Base-by-base conservation (phyloP, 1,139 yeast genomes). In the Geotrichum candidum region DNA sequence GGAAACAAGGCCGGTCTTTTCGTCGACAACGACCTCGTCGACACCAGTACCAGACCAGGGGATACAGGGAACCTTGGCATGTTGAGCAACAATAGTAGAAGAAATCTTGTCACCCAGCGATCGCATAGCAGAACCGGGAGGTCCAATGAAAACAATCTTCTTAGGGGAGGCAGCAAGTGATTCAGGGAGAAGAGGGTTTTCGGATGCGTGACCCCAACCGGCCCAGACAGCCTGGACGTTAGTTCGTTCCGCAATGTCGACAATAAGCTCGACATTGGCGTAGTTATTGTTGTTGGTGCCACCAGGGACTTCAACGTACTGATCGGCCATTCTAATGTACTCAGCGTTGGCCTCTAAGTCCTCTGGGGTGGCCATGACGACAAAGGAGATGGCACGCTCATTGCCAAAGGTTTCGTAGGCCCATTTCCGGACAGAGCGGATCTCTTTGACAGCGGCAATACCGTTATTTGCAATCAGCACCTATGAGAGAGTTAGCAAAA, bases 31-130 rank as follows among this genome's bases (percentile, higher is more conserved):
- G 63, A 94, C 99, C 63, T 87, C 82, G 66, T 87, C 90, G 60
- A 94, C 96, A 68, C 98, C 98, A 41, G 97, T 89, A 75, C 99
- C 99, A 15, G 97, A 91, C 99, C 99, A 94, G 65, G 99, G 98
- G 71, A 94, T 94, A 82, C 98, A 92, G 57, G 99, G 99, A 48
- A 94, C 98, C 52, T 88, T 78, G 35, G 99, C 99, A 73, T 94
- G 98, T 79, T 94, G 99, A 31, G 99, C 99, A 64, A 94, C 99
- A 72, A 94, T 94, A 15, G 99, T 94, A 61, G 97, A 90, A 58
- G 97, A 90, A 71, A 94, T 94, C 75, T 94, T 94, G 77, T 94
- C 99, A 79, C 99, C 99, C 65, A 94, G 81, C n/a, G 98, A 92
- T 78, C 98, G 85, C 99, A 94, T 94, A 58, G 99, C 99, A 61